Conservation (phyloP, 768 basidiomycete species). For the Phlegmacium glaucopus region DNA sequence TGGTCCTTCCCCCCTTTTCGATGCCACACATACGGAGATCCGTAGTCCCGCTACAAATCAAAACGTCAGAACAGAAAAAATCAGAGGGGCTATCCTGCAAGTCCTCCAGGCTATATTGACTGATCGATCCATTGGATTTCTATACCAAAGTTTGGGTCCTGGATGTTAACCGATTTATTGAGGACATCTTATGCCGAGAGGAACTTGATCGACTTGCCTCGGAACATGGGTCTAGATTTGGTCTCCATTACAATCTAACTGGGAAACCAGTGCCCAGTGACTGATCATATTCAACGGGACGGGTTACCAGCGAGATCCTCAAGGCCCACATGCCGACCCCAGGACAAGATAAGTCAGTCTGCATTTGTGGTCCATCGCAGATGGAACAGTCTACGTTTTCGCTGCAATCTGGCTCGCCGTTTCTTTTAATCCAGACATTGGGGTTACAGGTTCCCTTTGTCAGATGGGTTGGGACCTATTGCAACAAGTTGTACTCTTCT, state of each 20-base stretch:
- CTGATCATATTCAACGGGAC: conserved; percentile 40
- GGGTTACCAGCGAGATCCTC: conserved; percentile 38
- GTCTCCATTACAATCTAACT: conserved; percentile 42
- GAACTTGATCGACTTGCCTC: conserved; percentile 41
- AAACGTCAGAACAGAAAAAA: too few relatives aligned
- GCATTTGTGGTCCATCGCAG: conserved; percentile 46
- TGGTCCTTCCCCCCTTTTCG: too few relatives aligned
- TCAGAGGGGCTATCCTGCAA: conserved; percentile 57
- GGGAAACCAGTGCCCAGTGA: conserved; percentile 25
- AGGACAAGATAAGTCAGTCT: conserved; percentile 33
- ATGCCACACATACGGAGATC: too few relatives aligned
- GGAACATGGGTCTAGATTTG: conserved; percentile 27
- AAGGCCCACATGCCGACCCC: conserved; percentile 36
- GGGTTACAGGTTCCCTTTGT: too few relatives aligned
- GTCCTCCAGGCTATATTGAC: conserved; percentile 45
- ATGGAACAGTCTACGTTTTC: conserved; percentile 15
- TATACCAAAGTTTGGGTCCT: conserved; percentile 39
- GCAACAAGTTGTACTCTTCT: too few relatives aligned
- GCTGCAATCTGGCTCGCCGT: too few relatives aligned
- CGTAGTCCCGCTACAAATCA: too few relatives aligned
- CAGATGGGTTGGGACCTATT: too few relatives aligned
- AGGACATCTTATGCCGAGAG: conserved; percentile 48
- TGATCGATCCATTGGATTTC: conserved; percentile 32
- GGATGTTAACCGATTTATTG: conserved; percentile 42
- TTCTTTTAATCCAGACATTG: too few relatives aligned